Percentiles rank a stretch among this genome's conserved stretches.
phyloP scores from a whole-genome alignment of 2,329 filamentous ascomycete genomes.

The Monosporascus sp. region DNA sequence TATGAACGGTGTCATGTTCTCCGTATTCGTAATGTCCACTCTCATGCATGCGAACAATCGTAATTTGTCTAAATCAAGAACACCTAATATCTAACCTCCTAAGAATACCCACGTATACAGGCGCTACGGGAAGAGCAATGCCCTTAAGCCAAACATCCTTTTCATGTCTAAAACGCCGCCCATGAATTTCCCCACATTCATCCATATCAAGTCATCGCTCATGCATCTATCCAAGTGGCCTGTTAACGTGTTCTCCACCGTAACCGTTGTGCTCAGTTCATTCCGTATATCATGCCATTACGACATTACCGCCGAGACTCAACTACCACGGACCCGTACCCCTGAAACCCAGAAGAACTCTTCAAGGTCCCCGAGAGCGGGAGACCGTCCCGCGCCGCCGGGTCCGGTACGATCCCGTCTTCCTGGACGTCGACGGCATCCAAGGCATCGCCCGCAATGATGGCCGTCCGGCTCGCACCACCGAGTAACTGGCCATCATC shows the following conservation, averaged over 20 bases:
- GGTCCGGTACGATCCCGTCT: slow-evolving; percentile 1
- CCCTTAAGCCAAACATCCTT: too few species aligned
- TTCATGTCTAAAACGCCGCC: too few species aligned
- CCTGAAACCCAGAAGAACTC: background rate
- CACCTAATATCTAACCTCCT: too few species aligned
- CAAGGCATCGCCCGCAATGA: slow-evolving; percentile 2
- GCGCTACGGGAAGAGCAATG: too few species aligned
- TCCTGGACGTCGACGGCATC: slow-evolving; percentile 1
- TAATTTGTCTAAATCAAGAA: too few species aligned
- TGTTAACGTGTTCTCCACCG: background rate
- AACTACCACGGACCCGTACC: background rate
- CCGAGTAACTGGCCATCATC: slow-evolving; percentile 2
- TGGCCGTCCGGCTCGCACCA: slow-evolving; percentile 4
- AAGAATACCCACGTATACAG: too few species aligned
- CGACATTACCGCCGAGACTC: background rate
- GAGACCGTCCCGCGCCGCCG: background rate
- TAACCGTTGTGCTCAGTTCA: background rate
- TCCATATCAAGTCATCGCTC: too few species aligned
- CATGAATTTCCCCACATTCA: too few species aligned
- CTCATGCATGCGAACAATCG: too few species aligned
- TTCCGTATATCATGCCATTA: background rate
- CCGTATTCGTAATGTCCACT: too few species aligned
- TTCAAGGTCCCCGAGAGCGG: background rate
- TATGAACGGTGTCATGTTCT: too few species aligned
- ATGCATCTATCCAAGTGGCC: too few species aligned